These are phyloP conservation scores for Chloromonas sp. DNA, from an alignment of 163 green algal genomes.

Conservation along the genomic window DNA sequence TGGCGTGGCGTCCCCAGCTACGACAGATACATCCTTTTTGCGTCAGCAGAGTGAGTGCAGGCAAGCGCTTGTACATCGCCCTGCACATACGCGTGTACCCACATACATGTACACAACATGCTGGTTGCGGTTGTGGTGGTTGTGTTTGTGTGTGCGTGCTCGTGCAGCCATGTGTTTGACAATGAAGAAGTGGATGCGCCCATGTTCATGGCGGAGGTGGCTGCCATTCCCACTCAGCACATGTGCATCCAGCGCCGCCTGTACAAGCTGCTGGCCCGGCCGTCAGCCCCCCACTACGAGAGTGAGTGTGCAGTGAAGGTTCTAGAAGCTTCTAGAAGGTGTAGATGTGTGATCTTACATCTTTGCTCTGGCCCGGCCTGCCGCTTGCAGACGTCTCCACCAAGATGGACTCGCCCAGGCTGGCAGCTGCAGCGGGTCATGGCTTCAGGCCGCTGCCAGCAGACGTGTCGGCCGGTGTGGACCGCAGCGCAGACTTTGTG, in stretches of 20 bases:
- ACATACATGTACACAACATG: background rate
- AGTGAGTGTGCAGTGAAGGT: conserved; percentile 3
- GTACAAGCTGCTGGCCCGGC: conserved; percentile 3
- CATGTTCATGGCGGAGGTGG: conserved; percentile 9
- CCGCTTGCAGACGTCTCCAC: conserved; percentile 5
- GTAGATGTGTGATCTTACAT: background rate
- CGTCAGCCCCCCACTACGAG: background rate
- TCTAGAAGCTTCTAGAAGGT: background rate
- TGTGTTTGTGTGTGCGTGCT: background rate
- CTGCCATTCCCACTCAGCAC: background rate
- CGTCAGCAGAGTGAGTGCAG: conserved; percentile 8
- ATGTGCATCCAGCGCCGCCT: background rate
- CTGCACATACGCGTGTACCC: background rate
- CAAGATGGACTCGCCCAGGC: conserved; percentile 11
- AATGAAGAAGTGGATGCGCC: conserved; percentile 3
- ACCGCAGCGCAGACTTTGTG: conserved; percentile 9
- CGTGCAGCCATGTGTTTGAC: background rate
- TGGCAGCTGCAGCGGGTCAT: background rate
- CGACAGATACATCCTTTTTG: conserved; percentile 4
- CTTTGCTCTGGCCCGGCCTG: background rate
- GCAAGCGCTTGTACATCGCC: background rate
- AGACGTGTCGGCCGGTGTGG: conserved; percentile 1
- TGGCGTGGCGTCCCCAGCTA: conserved; percentile 1
- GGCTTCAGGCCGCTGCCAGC: conserved; percentile 3
- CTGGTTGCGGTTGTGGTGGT: background rate